Evolutionary conservation across 208 protist species (phyloP).

Genomic region (Herpetomonas tarakana): DNA sequence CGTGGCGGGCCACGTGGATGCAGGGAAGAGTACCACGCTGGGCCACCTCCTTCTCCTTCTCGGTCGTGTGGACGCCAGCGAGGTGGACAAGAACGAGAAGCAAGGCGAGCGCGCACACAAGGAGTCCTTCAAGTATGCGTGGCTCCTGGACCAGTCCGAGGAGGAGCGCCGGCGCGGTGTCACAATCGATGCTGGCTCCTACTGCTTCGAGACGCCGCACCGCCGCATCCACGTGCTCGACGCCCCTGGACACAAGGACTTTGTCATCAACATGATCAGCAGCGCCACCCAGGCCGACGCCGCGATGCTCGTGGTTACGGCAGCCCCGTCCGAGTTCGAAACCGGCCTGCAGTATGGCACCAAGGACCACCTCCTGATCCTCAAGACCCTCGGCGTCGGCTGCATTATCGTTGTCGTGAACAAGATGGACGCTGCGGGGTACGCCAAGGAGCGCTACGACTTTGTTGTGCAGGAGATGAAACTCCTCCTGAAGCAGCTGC

Average conservation of each 20-base stretch:
- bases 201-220: constrained; percentile 91
- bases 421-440: constrained; percentile 98
- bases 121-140: constrained; percentile 96
- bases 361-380: constrained; percentile 96
- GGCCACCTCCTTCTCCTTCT: constrained; percentile 83
- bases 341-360: constrained; percentile 97
- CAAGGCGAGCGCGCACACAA: constrained; percentile 81
- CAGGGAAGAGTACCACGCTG: constrained; percentile 85
- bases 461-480: constrained; percentile 90
- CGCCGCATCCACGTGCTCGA: constrained; percentile 84
- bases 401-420: constrained; percentile 97
- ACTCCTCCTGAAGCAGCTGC: constrained; percentile 91
- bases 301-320: constrained; percentile 97
- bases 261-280: constrained; percentile 98
- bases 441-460: constrained; percentile 90
- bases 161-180: constrained; percentile 94
- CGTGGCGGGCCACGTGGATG: constrained; percentile 84
- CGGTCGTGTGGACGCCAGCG: constrained; percentile 53
- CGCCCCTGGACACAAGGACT: constrained; percentile 96
- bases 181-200: constrained; percentile 93
- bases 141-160: constrained; percentile 94
- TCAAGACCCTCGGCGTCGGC: constrained; percentile 97
- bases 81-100: constrained; percentile 89
- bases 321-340: constrained; percentile 97
- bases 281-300: constrained; percentile 98